A percentile compares a stretch with the other conserved stretches of the same genome.
Evolutionary conservation across 2,329 filamentous ascomycete species (phyloP).

Genomic region (Aspergillus fischeri): DNA sequence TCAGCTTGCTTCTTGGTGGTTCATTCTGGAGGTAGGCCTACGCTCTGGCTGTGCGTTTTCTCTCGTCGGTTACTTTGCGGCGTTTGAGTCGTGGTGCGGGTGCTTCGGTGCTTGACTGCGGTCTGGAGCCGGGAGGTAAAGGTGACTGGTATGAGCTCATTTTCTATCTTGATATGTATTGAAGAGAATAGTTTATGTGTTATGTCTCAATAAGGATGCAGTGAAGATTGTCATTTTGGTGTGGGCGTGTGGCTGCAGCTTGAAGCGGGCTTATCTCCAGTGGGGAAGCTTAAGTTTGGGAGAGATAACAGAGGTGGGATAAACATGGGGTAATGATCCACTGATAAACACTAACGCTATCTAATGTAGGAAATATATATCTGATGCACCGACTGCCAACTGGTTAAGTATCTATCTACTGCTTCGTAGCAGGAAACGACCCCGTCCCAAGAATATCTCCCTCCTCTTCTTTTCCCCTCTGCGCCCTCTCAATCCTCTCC

Average conservation of each 20-base stretch:
- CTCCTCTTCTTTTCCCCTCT: neutral
- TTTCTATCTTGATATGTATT: neutral
- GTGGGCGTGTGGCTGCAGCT: too few relatives aligned
- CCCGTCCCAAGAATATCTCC: constrained; percentile 3
- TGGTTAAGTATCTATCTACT: neutral
- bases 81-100: neutral
- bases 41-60: constrained; percentile 4
- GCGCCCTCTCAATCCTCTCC: neutral
- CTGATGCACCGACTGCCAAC: neutral
- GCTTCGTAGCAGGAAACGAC: neutral
- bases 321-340: neutral
- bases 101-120: neutral
- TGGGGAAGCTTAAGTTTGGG: neutral
- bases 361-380: too few relatives aligned
- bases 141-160: neutral
- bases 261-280: neutral
- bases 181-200: too few relatives aligned
- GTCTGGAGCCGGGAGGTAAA: neutral
- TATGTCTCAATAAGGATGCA: too few relatives aligned
- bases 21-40: neutral
- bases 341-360: neutral
- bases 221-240: too few relatives aligned
- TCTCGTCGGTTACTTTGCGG: neutral
- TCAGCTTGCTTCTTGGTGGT: neutral
- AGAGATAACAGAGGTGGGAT: neutral